Conservation (phyloP, 23 red algal genomes). For the Gracilaria gracilis region DNA sequence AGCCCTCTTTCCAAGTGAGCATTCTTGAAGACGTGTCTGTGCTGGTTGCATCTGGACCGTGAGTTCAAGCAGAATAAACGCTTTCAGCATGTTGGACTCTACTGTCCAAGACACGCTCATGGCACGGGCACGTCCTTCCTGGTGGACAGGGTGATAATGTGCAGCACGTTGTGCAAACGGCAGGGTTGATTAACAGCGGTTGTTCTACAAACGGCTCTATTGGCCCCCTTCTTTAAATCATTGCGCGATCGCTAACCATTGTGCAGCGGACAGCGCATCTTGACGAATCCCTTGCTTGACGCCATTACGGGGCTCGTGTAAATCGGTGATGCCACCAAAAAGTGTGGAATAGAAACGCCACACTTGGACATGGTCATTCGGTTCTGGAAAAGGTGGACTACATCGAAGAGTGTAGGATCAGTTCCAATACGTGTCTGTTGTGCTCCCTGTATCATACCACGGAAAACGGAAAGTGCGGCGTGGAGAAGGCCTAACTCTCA, state of each 20-base stretch:
- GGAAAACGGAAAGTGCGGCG: constrained; percentile 10
- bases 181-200: not conserved
- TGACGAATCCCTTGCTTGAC: not conserved
- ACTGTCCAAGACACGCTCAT: constrained; percentile 8
- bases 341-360: constrained; percentile 1
- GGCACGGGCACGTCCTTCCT: not conserved
- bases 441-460: not conserved
- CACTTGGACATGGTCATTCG: constrained; percentile 38
- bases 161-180: constrained; percentile 31
- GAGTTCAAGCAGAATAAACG: not conserved
- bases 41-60: constrained; percentile 7
- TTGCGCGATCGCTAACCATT: not conserved
- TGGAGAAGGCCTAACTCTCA: not conserved
- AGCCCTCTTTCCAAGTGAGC: constrained; percentile 33
- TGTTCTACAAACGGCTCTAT: constrained; percentile 13
- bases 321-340: constrained; percentile 11
- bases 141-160: not conserved
- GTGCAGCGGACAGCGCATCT: constrained; percentile 37
- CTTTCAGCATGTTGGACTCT: not conserved
- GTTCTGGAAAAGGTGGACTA: constrained; percentile 38
- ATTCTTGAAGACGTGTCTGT: constrained; percentile 41
- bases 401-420: constrained; percentile 4
- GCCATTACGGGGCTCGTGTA: constrained; percentile 15
- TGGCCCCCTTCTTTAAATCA: not conserved
- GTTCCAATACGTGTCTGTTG: constrained; percentile 12